Evolutionary conservation across 2,329 filamentous ascomycete genomes (phyloP).

Genomic region (Coleophoma crateriformis): DNA sequence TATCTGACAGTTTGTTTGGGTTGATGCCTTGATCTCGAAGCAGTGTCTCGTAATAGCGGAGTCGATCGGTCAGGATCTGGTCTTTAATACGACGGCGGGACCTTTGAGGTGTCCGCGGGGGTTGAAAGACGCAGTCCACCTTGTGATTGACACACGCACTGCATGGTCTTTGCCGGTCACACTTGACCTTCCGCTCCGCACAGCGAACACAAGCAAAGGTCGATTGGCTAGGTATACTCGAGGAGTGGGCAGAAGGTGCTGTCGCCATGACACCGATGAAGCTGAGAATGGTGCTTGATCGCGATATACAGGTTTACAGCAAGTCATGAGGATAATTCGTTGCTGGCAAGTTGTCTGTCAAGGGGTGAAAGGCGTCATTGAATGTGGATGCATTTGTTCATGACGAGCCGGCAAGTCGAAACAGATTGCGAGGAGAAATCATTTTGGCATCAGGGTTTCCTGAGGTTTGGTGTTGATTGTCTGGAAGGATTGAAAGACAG

Average conservation of each 20-base stretch:
- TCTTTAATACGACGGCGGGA: conserved; percentile 1
- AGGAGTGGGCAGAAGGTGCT: background rate
- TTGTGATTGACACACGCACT: conserved; percentile 59
- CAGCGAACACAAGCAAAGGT: conserved; percentile 7
- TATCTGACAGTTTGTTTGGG: conserved; percentile 4
- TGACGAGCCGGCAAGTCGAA: too few species aligned
- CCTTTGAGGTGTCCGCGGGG: conserved; percentile 59
- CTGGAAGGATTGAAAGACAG: too few species aligned
- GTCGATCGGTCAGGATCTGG: conserved; percentile 11
- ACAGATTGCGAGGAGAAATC: too few species aligned
- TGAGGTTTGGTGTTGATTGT: too few species aligned
- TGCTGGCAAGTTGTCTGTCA: background rate
- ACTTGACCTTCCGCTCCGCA: conserved; percentile 58
- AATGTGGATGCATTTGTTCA: background rate
- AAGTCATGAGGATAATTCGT: background rate
- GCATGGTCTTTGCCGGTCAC: conserved; percentile 67
- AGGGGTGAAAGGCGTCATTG: background rate
- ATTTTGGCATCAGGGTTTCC: too few species aligned
- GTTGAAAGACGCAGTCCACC: conserved; percentile 54
- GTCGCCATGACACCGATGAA: background rate
- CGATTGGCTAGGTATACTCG: background rate
- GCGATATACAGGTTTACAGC: background rate
- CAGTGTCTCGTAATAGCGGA: conserved; percentile 19
- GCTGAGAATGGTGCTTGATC: background rate
- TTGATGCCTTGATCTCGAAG: conserved; percentile 19